Evolutionary conservation across 75 land plant species (phyloP).

Genomic region (Picea glauca): DNA sequence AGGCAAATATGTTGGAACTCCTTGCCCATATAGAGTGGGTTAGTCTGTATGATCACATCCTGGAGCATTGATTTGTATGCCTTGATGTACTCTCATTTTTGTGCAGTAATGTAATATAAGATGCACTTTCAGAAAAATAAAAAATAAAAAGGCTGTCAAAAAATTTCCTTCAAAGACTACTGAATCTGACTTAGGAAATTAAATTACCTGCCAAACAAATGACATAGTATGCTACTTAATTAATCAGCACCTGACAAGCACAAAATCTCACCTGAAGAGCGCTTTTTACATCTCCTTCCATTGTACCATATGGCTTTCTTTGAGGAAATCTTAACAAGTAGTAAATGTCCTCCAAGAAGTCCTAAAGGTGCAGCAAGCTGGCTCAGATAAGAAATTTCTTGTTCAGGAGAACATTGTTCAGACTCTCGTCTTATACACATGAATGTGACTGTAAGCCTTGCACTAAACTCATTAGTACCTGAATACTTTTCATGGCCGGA

Average conservation of each 20-base stretch:
- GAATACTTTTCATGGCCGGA: conserved; percentile 78
- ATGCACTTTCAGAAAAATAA: background rate
- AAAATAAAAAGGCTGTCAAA: no score
- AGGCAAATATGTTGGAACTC: no score
- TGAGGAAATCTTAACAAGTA: conserved; percentile 95
- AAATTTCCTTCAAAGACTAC: background rate
- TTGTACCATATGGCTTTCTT: conserved; percentile 95
- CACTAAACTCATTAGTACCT: conserved; percentile 35
- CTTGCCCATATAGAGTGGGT: no score
- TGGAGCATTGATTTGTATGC: no score
- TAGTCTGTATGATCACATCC: no score
- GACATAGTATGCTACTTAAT: background rate
- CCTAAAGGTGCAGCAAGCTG: conserved; percentile 33
- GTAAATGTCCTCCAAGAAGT: conserved; percentile 87
- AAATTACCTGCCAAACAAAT: background rate
- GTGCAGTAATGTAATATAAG: background rate
- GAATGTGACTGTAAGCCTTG: background rate
- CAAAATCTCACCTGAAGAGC: conserved; percentile 61
- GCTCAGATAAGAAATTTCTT: conserved; percentile 4
- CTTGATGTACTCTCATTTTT: background rate
- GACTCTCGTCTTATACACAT: background rate
- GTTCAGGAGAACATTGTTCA: background rate
- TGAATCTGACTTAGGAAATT: background rate
- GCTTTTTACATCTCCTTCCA: conserved; percentile 95
- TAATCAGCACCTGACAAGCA: background rate